phyloP scores from a whole-genome alignment of 352 stramenopile genomes.

The Pythium grandisporangium region DNA sequence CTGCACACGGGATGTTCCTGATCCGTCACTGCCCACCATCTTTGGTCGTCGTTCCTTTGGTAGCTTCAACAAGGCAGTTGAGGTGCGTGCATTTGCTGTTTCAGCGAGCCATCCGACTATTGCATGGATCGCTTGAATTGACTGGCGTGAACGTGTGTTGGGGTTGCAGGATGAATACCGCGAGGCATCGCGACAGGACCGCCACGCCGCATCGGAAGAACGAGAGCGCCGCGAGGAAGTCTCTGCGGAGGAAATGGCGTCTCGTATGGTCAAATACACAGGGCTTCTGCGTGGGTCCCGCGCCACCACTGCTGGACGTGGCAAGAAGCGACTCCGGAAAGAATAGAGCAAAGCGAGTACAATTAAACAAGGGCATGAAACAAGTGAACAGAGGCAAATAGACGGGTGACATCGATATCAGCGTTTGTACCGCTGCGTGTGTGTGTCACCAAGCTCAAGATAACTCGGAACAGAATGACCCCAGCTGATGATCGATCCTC shows the following conservation, averaged over 20 bases:
- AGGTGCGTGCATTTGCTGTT: conserved; percentile 19
- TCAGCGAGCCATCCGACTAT: too few relatives aligned
- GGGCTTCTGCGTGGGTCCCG: conserved; percentile 34
- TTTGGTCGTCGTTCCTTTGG: conserved; percentile 73
- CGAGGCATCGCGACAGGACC: conserved; percentile 41
- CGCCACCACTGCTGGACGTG: conserved; percentile 13
- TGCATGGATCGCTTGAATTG: too few relatives aligned
- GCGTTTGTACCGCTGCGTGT: background rate
- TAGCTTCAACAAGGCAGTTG: conserved; percentile 73
- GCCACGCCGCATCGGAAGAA: conserved; percentile 53
- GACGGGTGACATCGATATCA: too few relatives aligned
- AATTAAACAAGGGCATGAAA: too few relatives aligned
- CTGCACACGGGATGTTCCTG: conserved; percentile 46
- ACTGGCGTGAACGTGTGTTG: background rate
- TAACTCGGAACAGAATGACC: background rate
- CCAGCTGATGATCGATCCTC: too few relatives aligned
- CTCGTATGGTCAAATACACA: conserved; percentile 81
- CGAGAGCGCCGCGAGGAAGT: conserved; percentile 71
- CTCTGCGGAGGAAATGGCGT: conserved; percentile 74
- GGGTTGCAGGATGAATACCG: conserved; percentile 54
- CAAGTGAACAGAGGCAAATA: too few relatives aligned
- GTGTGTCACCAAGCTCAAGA: background rate
- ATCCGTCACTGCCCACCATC: conserved; percentile 66
- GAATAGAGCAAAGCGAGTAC: too few relatives aligned
- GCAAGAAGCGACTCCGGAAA: conserved; percentile 57